Evolutionary conservation across 2,329 filamentous ascomycete genomes (phyloP).

Genomic region (Neopestalotiopsis rosae): DNA sequence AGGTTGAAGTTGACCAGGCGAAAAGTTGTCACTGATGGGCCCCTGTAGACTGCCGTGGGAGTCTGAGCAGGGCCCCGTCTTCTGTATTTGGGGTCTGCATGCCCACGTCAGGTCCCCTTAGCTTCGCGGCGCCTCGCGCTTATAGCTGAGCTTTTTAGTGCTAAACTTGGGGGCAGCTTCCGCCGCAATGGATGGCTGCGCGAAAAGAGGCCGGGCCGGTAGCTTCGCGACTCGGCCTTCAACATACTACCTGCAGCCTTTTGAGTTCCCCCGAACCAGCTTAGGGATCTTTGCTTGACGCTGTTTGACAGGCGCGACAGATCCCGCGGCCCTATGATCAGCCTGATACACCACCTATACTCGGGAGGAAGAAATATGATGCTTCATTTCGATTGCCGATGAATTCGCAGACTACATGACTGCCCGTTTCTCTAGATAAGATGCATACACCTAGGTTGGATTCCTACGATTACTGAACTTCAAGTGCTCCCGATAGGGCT

Average conservation of each 20-base stretch:
- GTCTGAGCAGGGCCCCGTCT: background rate
- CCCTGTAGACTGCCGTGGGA: background rate
- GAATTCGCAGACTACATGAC: background rate
- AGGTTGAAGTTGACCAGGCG: background rate
- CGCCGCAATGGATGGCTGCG: background rate
- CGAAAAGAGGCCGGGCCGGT: background rate
- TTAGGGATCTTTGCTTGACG: no score
- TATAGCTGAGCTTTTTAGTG: background rate
- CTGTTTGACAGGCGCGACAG: no score
- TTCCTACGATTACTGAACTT: background rate
- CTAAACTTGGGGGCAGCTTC: background rate
- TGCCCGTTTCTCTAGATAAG: background rate
- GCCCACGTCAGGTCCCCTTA: background rate
- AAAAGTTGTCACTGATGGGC: background rate
- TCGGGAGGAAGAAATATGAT: background rate
- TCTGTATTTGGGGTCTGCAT: background rate
- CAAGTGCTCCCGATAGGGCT: background rate
- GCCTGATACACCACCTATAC: background rate
- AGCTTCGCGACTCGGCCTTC: background rate
- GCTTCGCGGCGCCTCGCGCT: conserved; percentile 1
- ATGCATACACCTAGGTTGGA: background rate
- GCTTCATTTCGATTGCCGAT: background rate
- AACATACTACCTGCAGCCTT: no score
- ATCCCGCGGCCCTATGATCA: background rate
- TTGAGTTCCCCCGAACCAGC: no score